A percentile compares a stretch with the other conserved stretches of the same genome.
These are phyloP conservation scores for Lodderomyces pseudojiufengensis DNA, from an alignment of 1,139 yeast genomes.

Conservation along the genomic window DNA sequence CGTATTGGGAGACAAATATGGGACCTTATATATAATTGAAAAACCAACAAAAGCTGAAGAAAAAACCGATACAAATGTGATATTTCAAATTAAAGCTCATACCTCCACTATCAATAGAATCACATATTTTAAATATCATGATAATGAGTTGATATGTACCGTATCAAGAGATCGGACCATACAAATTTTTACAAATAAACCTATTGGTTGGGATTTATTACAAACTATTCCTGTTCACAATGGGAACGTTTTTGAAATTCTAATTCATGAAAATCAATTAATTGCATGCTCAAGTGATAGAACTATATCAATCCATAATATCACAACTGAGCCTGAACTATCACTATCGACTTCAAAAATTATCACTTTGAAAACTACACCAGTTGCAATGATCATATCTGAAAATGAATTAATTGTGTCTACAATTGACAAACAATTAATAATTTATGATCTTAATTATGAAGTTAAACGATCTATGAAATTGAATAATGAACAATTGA, in stretches of 20 bases:
- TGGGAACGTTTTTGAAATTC: slow-evolving; percentile 46
- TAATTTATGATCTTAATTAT: slow-evolving; percentile 35
- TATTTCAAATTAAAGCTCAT: slow-evolving; percentile 40
- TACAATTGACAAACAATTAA: slow-evolving; percentile 49
- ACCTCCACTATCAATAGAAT: slow-evolving; percentile 48
- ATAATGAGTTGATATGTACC: slow-evolving; percentile 31
- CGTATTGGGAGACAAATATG: slow-evolving; percentile 47
- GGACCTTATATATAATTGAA: slow-evolving; percentile 29
- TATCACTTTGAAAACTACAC: slow-evolving; percentile 49
- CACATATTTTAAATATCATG: slow-evolving; percentile 24
- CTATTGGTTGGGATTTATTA: slow-evolving; percentile 42
- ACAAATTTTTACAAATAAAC: slow-evolving; percentile 39
- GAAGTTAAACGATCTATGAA: slow-evolving; percentile 41
- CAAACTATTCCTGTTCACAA: slow-evolving; percentile 59
- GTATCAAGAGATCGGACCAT: slow-evolving; percentile 62
- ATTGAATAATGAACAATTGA: slow-evolving; percentile 28
- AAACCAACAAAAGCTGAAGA: slow-evolving; percentile 6
- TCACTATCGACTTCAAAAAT: slow-evolving; percentile 33
- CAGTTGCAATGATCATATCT: slow-evolving; percentile 30
- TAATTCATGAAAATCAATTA: slow-evolving; percentile 28
- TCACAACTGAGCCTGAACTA: slow-evolving; percentile 19
- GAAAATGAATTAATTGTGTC: slow-evolving; percentile 45
- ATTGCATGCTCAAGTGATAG: slow-evolving; percentile 59
- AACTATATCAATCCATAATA: slow-evolving; percentile 49
- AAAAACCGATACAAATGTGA: slow-evolving; percentile 7